Base-by-base conservation (phyloP, 2,329 filamentous ascomycete species). In the Plenodomus lindquistii region DNA sequence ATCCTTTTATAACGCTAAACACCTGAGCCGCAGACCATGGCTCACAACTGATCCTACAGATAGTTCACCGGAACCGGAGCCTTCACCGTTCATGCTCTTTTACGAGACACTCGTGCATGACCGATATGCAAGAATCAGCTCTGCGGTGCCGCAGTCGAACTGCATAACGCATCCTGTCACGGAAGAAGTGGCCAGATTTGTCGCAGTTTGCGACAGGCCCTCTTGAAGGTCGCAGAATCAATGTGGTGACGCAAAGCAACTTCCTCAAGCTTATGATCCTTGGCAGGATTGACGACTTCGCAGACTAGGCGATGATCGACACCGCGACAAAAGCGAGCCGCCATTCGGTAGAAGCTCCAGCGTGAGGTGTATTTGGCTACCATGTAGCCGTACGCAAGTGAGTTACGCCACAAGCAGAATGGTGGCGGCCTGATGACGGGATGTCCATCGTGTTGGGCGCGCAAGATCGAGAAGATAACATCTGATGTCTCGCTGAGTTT, bases 231-330 rank as follows among this genome's bases (percentile, higher is more conserved):
- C 4, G 34, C 50, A 4, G 52, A 54, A 35, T 77, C 65, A 18
- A 77, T 67, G 4, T 61, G 44, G 52, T 79, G 70, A 21, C 75
- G 72, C 10, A 35, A 48, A 19, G 76, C 74, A 5, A 78, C 74
- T 42, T 64, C 59, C 5, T 48, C 48, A 39, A 72, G 49, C 57
- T 74, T 69, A 21, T 55, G 39, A 38, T 63, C 69, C 45, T 75
- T 78, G 24, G 50, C 60, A 1, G 75, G 76, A 57, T 79, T 79
- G 16, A 78, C 66, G 1, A 78, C 76, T 61, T 79, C 77, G 4
- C 72, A 58, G 2, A 79, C 66, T 2, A 44, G 37, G 4, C 48
- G 38, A 43, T 52, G 48, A 7, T 59, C 22, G 10, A 61, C 46
- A 13, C 49, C 56, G 6, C 62, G 40, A 46, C 71, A 74, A 1